phyloP scores from a whole-genome alignment of 2,329 filamentous ascomycete genomes.

The Tolypocladium cylindrosporum region DNA sequence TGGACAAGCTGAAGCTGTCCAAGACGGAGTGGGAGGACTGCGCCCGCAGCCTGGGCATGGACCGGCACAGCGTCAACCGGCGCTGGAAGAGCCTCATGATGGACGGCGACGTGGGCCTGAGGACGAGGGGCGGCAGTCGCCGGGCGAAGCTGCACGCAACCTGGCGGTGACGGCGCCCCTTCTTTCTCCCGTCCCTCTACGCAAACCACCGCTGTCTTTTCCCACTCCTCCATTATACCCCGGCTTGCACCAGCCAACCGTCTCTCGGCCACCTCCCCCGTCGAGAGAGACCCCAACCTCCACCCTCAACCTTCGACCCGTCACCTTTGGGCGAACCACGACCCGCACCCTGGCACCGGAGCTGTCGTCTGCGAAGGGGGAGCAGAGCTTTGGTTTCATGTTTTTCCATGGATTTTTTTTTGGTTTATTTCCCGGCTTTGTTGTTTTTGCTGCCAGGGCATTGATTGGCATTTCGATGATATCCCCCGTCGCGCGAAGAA shows the following conservation, averaged over 20 bases:
- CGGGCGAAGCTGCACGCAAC: conserved; percentile 41
- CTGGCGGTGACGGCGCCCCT: conserved; percentile 32
- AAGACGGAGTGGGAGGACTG: conserved; percentile 60
- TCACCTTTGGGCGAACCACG: neutral
- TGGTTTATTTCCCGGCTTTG: neutral
- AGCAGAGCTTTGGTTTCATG: no score
- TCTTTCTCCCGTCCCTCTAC: no score
- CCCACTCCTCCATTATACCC: neutral
- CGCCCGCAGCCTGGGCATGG: conserved; percentile 51
- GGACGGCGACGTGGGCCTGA: conserved; percentile 50
- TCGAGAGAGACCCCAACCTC: neutral
- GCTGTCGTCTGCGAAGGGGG: neutral
- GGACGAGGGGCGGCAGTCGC: conserved; percentile 30
- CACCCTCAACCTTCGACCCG: neutral
- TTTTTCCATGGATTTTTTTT: no score
- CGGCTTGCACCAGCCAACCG: neutral
- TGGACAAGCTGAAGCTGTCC: conserved; percentile 55
- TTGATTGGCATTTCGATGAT: neutral
- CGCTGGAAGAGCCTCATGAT: conserved; percentile 55
- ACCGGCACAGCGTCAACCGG: conserved; percentile 44
- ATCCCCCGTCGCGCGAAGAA: neutral
- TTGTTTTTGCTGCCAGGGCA: neutral
- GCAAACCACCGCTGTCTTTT: no score
- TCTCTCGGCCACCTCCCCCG: neutral
- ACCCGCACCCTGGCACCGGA: neutral